Evolutionary conservation across 345 rosid genomes (phyloP).

Genomic region (Leavenworthia alabamica): DNA sequence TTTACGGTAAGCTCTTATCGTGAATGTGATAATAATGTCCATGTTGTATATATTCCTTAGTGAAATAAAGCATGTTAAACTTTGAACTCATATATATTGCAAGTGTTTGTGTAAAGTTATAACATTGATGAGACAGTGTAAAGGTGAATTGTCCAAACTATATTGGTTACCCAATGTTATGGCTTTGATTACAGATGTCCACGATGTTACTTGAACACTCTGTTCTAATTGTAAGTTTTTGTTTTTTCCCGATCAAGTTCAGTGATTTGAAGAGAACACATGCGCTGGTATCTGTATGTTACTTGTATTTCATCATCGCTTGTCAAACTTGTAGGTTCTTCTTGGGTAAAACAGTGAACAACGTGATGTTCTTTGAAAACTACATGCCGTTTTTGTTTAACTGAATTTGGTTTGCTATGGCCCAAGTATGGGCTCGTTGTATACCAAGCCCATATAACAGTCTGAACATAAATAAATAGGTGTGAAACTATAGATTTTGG

Average conservation of each 20-base stretch:
- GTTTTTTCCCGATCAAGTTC: neutral
- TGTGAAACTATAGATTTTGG: neutral
- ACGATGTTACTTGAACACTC: neutral
- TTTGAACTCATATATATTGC: neutral
- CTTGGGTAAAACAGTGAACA: neutral
- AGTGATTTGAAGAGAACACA: neutral
- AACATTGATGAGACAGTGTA: neutral
- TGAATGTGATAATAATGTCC: slow-evolving; percentile 23
- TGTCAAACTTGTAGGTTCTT: neutral
- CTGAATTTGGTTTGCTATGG: neutral
- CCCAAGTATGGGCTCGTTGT: neutral
- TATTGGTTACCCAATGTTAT: neutral
- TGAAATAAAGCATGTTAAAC: slow-evolving; percentile 17
- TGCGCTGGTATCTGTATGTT: neutral
- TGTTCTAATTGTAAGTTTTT: neutral
- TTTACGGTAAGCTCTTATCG: slow-evolving; percentile 8
- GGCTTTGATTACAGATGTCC: neutral
- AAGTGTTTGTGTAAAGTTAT: slow-evolving; percentile 6
- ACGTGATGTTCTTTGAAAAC: neutral
- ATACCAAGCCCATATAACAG: neutral
- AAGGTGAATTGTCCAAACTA: neutral
- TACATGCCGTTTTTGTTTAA: neutral
- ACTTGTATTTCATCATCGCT: neutral
- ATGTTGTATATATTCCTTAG: slow-evolving; percentile 20
- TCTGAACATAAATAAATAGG: neutral